phyloP scores from a whole-genome alignment of 345 rosid genomes.

The Linum tenue region DNA sequence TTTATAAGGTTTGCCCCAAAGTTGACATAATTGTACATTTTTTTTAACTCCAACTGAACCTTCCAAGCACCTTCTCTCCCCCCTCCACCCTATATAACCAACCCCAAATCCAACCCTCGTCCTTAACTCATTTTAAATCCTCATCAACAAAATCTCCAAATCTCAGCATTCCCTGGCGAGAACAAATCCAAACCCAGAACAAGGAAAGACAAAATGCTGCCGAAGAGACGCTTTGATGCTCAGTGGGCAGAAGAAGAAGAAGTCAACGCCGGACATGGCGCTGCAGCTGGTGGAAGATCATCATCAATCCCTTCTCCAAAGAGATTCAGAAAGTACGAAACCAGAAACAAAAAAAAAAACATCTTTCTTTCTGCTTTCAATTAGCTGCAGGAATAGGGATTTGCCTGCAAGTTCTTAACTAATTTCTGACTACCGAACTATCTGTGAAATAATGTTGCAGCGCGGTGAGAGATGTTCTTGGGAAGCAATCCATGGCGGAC shows the following conservation, averaged over 20 bases:
- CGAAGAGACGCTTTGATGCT: constrained; percentile 12
- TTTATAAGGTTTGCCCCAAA: too few species aligned
- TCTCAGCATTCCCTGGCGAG: not conserved
- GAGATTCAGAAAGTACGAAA: too few species aligned
- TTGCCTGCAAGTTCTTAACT: too few species aligned
- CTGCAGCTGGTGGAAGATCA: too few species aligned
- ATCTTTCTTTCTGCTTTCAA: too few species aligned
- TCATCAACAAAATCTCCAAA: too few species aligned
- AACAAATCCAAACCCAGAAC: not conserved
- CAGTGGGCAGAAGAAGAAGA: too few species aligned
- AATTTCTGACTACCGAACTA: not conserved
- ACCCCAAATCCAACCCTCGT: not conserved
- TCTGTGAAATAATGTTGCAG: constrained; percentile 37
- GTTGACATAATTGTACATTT: too few species aligned
- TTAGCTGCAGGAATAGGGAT: not conserved
- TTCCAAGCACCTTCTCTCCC: not conserved
- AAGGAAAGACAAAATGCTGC: not conserved
- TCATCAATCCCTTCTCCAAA: not conserved
- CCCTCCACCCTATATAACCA: not conserved
- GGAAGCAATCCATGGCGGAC: constrained; percentile 24
- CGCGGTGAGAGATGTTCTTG: constrained; percentile 29
- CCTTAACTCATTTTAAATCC: not conserved
- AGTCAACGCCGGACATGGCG: too few species aligned
- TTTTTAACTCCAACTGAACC: not conserved
- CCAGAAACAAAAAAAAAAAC: too few species aligned